These are phyloP conservation scores for Metschnikowia kunwiensis DNA, from an alignment of 805 yeast species.

Conservation along the genomic window DNA sequence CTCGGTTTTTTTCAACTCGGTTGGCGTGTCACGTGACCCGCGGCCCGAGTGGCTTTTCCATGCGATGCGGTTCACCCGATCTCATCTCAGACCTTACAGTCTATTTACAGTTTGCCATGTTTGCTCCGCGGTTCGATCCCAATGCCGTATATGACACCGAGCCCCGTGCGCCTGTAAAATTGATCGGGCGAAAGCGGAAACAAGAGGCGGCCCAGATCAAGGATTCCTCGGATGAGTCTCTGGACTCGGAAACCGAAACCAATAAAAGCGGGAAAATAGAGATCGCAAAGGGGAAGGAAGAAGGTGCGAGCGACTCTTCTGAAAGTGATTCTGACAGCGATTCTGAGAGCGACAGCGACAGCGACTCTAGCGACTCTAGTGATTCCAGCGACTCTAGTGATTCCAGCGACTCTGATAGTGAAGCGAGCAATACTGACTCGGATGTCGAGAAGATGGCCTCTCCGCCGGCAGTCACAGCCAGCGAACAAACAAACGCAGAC, in stretches of 20 bases:
- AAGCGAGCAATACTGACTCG: too few relatives aligned
- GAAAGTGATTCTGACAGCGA: conserved; percentile 13
- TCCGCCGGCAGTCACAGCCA: too few relatives aligned
- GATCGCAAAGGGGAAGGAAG: background rate
- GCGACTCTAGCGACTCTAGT: conserved; percentile 1
- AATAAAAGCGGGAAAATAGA: background rate
- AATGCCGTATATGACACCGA: conserved; percentile 19
- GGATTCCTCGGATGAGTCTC: conserved; percentile 9
- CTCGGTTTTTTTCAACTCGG: conserved; percentile 1
- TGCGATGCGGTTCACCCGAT: conserved; percentile 2
- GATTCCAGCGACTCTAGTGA: conserved; percentile 14
- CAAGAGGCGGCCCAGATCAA: conserved; percentile 10
- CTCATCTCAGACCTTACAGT: background rate
- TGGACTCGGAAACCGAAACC: conserved; percentile 8
- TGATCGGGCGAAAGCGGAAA: conserved; percentile 20
- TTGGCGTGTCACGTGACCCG: conserved; percentile 8
- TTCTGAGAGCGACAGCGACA: conserved; percentile 5
- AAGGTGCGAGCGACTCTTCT: conserved; percentile 7
- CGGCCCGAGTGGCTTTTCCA: background rate
- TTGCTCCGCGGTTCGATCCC: conserved; percentile 66
- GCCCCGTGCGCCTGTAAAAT: conserved; percentile 7
- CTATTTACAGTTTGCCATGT: conserved; percentile 40
- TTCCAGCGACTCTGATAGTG: conserved; percentile 10
- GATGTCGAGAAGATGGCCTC: too few relatives aligned
- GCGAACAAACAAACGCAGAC: too few relatives aligned